phyloP scores from a whole-genome alignment of 257 asterid species.

The Leonotis leonurus region DNA sequence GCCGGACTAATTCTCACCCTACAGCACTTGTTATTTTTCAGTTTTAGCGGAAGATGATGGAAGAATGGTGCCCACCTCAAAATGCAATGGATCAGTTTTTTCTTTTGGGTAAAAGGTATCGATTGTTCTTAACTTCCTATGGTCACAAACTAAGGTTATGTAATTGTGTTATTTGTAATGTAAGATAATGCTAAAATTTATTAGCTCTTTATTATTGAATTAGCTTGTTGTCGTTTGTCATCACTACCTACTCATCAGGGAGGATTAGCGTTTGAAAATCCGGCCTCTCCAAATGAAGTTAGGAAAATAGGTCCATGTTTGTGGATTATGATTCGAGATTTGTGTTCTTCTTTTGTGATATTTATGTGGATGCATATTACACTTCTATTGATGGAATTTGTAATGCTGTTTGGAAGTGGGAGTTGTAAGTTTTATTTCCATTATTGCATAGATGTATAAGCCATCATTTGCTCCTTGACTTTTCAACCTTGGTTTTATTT shows the following conservation, averaged over 20 bases:
- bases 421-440: no score
- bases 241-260: no score
- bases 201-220: slow-evolving; percentile 7
- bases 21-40: neutral
- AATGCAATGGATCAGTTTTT: neutral
- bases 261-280: neutral
- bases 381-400: no score
- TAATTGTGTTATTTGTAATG: slow-evolving; percentile 2
- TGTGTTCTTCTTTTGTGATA: neutral
- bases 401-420: no score
- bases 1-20: slow-evolving; percentile 2
- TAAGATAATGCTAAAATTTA: no score
- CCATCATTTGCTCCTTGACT: no score
- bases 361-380: neutral
- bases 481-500: no score
- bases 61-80: slow-evolving; percentile 2
- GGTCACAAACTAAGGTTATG: neutral
- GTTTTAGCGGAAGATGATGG: slow-evolving; percentile 14
- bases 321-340: neutral
- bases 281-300: neutral
- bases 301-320: neutral
- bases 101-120: slow-evolving; percentile 4
- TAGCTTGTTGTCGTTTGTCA: no score
- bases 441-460: no score
- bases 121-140: slow-evolving; percentile 4